These are phyloP conservation scores for Fraxinus ornus DNA, from an alignment of 305 asterid genomes.

Conservation along the genomic window DNA sequence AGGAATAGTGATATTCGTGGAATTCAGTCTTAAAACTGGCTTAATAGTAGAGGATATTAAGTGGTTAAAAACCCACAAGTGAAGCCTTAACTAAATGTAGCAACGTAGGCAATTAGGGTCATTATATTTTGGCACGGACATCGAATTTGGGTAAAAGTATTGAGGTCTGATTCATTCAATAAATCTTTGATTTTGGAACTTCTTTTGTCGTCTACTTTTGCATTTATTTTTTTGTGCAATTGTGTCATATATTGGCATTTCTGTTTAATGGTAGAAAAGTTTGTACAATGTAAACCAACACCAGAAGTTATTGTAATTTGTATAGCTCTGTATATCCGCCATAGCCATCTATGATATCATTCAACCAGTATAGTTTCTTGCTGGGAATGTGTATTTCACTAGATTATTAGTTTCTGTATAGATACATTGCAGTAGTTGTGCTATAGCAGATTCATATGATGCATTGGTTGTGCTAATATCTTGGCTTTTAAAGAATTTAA, in stretches of 20 bases:
- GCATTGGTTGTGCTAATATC: not conserved
- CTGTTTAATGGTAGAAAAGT: not conserved
- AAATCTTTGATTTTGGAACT: not conserved
- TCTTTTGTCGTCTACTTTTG: not conserved
- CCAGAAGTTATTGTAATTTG: not conserved
- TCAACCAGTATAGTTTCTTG: not conserved
- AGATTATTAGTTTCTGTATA: not conserved
- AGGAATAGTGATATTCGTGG: not conserved
- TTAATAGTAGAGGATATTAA: not conserved
- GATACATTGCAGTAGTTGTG: not conserved
- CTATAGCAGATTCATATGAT: not conserved
- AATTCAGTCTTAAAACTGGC: not conserved
- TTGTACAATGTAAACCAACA: not conserved
- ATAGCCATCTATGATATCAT: not conserved
- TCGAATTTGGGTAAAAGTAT: not conserved
- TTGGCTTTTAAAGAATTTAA: not conserved
- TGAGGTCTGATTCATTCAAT: not conserved
- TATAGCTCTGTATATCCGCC: not conserved
- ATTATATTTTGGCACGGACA: not conserved
- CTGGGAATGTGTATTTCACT: not conserved
- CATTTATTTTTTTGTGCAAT: not conserved
- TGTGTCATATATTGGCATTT: not conserved
- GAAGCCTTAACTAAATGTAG: not conserved
- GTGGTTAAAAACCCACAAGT: not conserved
- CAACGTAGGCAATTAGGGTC: not conserved